phyloP scores from a whole-genome alignment of 202 grass and related monocot genomes.

The Digitaria exilis region DNA sequence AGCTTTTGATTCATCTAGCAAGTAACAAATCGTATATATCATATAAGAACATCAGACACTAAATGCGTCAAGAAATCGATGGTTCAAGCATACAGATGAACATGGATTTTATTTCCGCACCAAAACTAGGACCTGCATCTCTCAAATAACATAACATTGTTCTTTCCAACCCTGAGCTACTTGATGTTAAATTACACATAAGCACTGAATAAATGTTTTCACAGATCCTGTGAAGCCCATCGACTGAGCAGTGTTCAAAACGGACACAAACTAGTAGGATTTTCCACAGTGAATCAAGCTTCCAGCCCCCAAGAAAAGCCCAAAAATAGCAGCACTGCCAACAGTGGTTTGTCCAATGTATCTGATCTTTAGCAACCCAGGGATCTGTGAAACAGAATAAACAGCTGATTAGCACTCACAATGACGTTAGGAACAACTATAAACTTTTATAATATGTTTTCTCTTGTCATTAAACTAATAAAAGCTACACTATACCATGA shows the following conservation, averaged over 20 bases:
- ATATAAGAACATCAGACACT: background rate
- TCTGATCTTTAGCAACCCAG: constrained; percentile 93
- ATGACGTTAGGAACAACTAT: background rate
- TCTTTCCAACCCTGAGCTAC: constrained; percentile 28
- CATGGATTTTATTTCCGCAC: constrained; percentile 38
- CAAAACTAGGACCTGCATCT: background rate
- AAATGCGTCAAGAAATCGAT: background rate
- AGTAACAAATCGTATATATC: background rate
- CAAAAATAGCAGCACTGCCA: constrained; percentile 76
- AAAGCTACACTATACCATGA: background rate
- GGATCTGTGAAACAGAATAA: constrained; percentile 58
- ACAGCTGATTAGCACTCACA: background rate
- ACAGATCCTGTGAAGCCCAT: constrained; percentile 1
- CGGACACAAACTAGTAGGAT: constrained; percentile 62
- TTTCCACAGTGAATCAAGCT: constrained; percentile 99
- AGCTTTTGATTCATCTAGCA: background rate
- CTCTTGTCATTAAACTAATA: background rate
- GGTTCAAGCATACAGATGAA: constrained; percentile 15
- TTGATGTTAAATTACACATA: constrained; percentile 31
- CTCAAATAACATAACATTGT: constrained; percentile 38
- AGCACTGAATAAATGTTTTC: constrained; percentile 29
- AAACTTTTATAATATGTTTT: background rate
- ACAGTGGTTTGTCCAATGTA: constrained; percentile 82
- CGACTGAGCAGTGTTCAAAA: constrained; percentile 19
- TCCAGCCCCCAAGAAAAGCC: constrained; percentile 87